These are phyloP conservation scores for Apiospora marii DNA, from an alignment of 2,329 filamentous ascomycete genomes.

Conservation along the genomic window DNA sequence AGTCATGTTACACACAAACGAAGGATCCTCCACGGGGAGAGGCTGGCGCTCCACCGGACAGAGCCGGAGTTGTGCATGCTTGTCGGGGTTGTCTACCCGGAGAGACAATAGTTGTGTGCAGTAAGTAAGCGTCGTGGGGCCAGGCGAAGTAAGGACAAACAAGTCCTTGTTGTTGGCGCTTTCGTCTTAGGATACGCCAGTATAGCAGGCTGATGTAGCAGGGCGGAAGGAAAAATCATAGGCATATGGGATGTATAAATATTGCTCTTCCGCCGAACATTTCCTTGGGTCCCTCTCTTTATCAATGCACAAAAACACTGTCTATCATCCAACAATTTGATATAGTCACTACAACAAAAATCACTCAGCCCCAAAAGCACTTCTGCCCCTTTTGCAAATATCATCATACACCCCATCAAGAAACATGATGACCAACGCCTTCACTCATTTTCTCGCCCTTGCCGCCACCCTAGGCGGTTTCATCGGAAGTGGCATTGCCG, in stretches of 20 bases:
- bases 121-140: too few species aligned
- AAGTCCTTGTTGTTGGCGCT: too few species aligned
- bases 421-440: constrained; percentile 2
- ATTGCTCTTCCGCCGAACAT: not conserved
- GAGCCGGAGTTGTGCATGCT: too few species aligned
- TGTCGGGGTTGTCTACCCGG: too few species aligned
- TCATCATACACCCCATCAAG: not conserved
- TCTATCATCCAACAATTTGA: not conserved
- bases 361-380: not conserved
- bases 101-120: too few species aligned
- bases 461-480: not conserved
- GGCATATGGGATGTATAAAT: not conserved
- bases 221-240: not conserved
- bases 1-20: not conserved
- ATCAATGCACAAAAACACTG: not conserved
- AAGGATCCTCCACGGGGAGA: not conserved
- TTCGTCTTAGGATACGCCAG: too few species aligned
- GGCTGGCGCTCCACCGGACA: too few species aligned
- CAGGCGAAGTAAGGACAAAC: too few species aligned
- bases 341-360: too few species aligned
- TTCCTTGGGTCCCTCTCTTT: not conserved
- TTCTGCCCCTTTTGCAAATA: not conserved
- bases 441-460: not conserved
- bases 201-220: not conserved
- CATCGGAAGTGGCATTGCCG: not conserved